Evolutionary conservation across 768 basidiomycete species (phyloP).

Genomic region (Boletus tylopilopsis): DNA sequence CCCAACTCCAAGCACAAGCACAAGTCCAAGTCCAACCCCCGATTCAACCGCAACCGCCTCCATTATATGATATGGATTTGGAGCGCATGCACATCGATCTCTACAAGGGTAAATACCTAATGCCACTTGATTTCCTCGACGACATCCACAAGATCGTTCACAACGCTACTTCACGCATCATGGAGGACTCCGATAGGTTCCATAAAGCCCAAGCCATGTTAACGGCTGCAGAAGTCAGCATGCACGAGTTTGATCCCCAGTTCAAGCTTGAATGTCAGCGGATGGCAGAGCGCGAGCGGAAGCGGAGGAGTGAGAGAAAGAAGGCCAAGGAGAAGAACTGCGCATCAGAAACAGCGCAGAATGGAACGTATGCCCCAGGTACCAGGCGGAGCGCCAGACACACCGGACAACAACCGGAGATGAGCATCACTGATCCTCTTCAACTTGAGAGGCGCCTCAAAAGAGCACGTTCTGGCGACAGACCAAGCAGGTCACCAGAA

Average conservation of each 20-base stretch:
- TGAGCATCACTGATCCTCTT: conserved; percentile 69
- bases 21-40: conserved; percentile 36
- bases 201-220: conserved; percentile 87
- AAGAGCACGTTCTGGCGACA: conserved; percentile 59
- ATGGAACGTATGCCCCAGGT: conserved; percentile 42
- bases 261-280: conserved; percentile 82
- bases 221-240: conserved; percentile 79
- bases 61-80: conserved; percentile 82
- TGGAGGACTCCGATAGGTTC: conserved; percentile 70
- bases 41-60: conserved; percentile 37
- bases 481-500: conserved; percentile 46
- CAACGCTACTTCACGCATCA: conserved; percentile 54
- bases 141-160: conserved; percentile 80
- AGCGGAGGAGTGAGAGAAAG: conserved; percentile 52
- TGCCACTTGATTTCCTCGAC: conserved; percentile 82
- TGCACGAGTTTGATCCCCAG: conserved; percentile 78
- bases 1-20: conserved; percentile 34
- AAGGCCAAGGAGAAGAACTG: conserved; percentile 34
- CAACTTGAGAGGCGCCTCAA: conserved; percentile 74
- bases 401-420: conserved; percentile 69
- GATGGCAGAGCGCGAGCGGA: conserved; percentile 75
- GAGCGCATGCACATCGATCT: conserved; percentile 87
- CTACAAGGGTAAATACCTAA: conserved; percentile 82
- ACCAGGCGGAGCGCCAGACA: conserved; percentile 68
- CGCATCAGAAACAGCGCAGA: conserved; percentile 24